Conservation (phyloP, 2,329 filamentous ascomycete species). For the Paracoccidioides lutzii region DNA sequence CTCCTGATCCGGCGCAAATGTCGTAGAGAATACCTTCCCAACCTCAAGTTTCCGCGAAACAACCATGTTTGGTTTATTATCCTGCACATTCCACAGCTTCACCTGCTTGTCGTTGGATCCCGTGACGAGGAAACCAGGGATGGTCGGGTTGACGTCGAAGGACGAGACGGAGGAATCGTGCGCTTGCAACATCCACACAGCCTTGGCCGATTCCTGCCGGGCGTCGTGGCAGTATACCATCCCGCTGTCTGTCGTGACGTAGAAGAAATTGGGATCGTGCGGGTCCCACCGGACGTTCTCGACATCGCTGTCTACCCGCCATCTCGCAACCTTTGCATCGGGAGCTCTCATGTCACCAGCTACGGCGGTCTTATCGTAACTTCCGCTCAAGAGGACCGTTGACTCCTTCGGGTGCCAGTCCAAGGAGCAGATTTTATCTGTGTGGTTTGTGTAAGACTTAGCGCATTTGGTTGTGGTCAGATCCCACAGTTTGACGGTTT, state of each 20-base stretch:
- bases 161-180: slow-evolving; percentile 85
- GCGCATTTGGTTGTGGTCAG: slow-evolving; percentile 83
- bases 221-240: slow-evolving; percentile 86
- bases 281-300: slow-evolving; percentile 89
- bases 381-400: slow-evolving; percentile 80
- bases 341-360: slow-evolving; percentile 95
- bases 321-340: slow-evolving; percentile 65
- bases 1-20: slow-evolving; percentile 78
- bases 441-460: slow-evolving; percentile 91
- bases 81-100: slow-evolving; percentile 87
- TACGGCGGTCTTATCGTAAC: slow-evolving; percentile 87
- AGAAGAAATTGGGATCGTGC: slow-evolving; percentile 87
- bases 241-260: slow-evolving; percentile 83
- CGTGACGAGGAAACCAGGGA: slow-evolving; percentile 87
- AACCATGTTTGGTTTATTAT: slow-evolving; percentile 74
- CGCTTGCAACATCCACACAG: slow-evolving; percentile 88
- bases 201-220: slow-evolving; percentile 59
- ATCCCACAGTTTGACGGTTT: slow-evolving; percentile 97
- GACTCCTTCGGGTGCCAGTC: slow-evolving; percentile 84
- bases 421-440: slow-evolving; percentile 92
- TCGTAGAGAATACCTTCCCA: slow-evolving; percentile 83
- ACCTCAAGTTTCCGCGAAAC: slow-evolving; percentile 85
- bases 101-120: slow-evolving; percentile 90
- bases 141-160: slow-evolving; percentile 79
- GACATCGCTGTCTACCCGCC: slow-evolving; percentile 92